Conservation (phyloP, 2,329 filamentous ascomycete species). For the Monilinia aucupariae region DNA sequence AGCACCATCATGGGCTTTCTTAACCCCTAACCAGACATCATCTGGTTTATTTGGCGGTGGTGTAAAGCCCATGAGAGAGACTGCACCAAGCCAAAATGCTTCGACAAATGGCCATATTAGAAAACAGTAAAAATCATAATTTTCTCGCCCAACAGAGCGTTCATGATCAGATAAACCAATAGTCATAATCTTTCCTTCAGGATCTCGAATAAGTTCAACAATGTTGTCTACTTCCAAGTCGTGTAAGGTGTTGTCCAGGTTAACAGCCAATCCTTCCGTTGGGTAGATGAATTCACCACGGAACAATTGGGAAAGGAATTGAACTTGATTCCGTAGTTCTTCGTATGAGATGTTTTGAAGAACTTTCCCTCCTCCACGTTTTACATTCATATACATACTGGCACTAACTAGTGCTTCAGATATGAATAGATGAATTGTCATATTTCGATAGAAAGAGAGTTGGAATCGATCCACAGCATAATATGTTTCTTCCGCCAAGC, state of each 20-base stretch:
- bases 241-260: slow-evolving; percentile 72
- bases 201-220: slow-evolving; percentile 59
- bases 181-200: slow-evolving; percentile 51
- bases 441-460: slow-evolving; percentile 96
- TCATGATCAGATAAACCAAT: slow-evolving; percentile 74
- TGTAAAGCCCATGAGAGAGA: slow-evolving; percentile 80
- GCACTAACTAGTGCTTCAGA: slow-evolving; percentile 85
- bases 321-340: slow-evolving; percentile 71
- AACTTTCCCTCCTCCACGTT: slow-evolving; percentile 78
- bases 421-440: slow-evolving; percentile 98
- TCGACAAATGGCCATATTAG: slow-evolving; percentile 98
- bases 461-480: slow-evolving; percentile 96
- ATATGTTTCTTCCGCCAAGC: slow-evolving; percentile 83
- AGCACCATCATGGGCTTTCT: slow-evolving; percentile 73
- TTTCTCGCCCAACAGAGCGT: slow-evolving; percentile 74
- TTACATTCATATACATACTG: slow-evolving; percentile 85
- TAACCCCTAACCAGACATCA: slow-evolving; percentile 73
- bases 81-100: slow-evolving; percentile 83
- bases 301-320: slow-evolving; percentile 90
- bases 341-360: slow-evolving; percentile 73
- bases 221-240: slow-evolving; percentile 75
- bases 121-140: slow-evolving; percentile 98
- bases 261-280: slow-evolving; percentile 72
- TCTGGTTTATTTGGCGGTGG: slow-evolving; percentile 52
- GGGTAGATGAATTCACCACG: slow-evolving; percentile 96